A percentile compares a stretch with the other conserved stretches of the same genome.
Conservation (phyloP, 306 rosid species). For the Carpinus fangiana region DNA sequence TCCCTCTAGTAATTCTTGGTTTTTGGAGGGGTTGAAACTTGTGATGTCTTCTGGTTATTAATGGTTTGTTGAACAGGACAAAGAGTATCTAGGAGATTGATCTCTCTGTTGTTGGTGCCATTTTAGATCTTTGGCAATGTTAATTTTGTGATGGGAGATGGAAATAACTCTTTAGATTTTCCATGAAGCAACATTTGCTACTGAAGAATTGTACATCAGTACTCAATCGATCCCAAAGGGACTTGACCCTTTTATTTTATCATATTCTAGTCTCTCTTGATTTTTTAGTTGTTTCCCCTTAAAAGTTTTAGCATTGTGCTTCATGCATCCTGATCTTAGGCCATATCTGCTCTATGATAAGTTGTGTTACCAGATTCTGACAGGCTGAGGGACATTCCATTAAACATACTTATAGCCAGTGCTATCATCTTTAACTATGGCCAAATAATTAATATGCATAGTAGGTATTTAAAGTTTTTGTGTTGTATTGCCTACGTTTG, state of each 20-base stretch:
- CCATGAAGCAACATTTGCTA: background rate
- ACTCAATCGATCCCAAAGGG: background rate
- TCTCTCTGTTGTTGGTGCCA: background rate
- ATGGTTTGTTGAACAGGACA: background rate
- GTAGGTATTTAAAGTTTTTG: background rate
- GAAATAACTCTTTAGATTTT: background rate
- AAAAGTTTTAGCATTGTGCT: background rate
- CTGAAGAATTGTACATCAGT: background rate
- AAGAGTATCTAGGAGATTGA: background rate
- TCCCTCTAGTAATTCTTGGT: background rate
- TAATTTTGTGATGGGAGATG: background rate
- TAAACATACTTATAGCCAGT: background rate
- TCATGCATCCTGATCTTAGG: background rate
- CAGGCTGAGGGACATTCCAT: background rate
- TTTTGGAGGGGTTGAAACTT: background rate
- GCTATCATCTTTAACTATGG: background rate
- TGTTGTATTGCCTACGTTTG: background rate
- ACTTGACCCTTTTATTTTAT: background rate
- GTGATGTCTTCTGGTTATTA: background rate
- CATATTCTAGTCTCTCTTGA: background rate
- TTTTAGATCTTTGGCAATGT: slow-evolving; percentile 3
- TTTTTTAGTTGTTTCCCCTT: background rate
- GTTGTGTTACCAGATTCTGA: background rate
- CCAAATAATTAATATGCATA: background rate
- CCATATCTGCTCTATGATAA: background rate